These are phyloP conservation scores for Helotiales sp. DNA, from an alignment of 2,329 filamentous ascomycete species.

Conservation along the genomic window DNA sequence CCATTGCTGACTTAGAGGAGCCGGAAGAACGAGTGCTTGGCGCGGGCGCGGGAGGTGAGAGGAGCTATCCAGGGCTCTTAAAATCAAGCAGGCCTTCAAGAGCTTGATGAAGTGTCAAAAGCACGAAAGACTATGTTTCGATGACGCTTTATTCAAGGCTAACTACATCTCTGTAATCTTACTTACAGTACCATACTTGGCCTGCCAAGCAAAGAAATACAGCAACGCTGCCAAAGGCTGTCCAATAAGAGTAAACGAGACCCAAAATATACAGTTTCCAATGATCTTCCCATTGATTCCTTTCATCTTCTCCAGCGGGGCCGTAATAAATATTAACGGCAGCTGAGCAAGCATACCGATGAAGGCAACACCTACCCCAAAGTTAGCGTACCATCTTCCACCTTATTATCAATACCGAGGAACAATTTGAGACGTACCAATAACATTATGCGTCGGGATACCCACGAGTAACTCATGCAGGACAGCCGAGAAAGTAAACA, in stretches of 20 bases:
- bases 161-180: constrained; percentile 14
- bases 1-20: too few species aligned
- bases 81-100: too few species aligned
- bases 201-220: constrained; percentile 99
- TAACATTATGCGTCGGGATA: constrained; percentile 90
- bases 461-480: constrained; percentile 92
- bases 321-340: constrained; percentile 80
- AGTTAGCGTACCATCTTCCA: too few species aligned
- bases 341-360: constrained; percentile 92
- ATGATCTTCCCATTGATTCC: constrained; percentile 74
- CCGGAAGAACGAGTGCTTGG: too few species aligned
- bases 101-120: too few species aligned
- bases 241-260: constrained; percentile 92
- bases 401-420: background rate
- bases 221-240: constrained; percentile 89
- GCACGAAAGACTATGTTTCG: background rate
- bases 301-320: constrained; percentile 75
- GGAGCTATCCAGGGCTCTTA: too few species aligned
- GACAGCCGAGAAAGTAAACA: constrained; percentile 86
- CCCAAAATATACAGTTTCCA: constrained; percentile 94
- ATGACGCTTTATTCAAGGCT: background rate
- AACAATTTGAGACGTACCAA: constrained; percentile 55
- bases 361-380: constrained; percentile 75
- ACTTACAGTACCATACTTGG: constrained; percentile 87
- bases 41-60: too few species aligned